Evolutionary conservation across 148 eudicot genomes (phyloP), one percentile per base, ranked within the genome.

Genomic region (Rheum nobile): DNA sequence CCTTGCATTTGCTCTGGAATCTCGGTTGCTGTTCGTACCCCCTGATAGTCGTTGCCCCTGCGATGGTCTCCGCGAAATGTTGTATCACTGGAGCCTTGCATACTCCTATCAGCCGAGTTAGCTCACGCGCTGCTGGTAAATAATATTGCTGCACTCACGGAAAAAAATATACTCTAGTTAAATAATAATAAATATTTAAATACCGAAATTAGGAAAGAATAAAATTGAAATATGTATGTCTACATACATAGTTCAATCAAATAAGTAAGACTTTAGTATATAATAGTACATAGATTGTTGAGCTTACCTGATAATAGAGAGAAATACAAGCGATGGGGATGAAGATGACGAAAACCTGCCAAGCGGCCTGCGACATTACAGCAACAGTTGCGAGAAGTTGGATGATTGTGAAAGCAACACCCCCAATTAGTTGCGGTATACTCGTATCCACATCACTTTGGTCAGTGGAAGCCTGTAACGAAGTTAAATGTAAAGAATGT

Each of bases 21-120:
- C 86, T 80, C 2, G 69, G 42, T 67, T 86, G 84, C 47, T 84
- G 92, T 57, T 83, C 84, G 43, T 86, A 88, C 54, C 89, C 83
- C 75, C 92, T 80, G 17, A 88, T 88, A 10, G 86, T 84, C 21
- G 85, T 79, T 24, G 83, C 82, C 54, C 92, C 92, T 0, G 92
- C 80, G 39, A 88, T 77, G 13, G 92, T 86, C 84, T 86, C 92
- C 2, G 89, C 80, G 75, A 84, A 86, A 77, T 84, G 85, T 37
- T 88, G 89, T 77, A 88, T 79, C 1, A 88, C 80, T 14, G 92
- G 92, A 71, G 88, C 92, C 83, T 84, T 78, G 59, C 83, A 82
- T 59, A 86, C 79, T 68, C 89, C 92, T 61, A 71, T 71, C 57
- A 88, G 69, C 42, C 92, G 84, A 54, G 82, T 72, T 41, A 88